Conservation (phyloP, 176 grass and related monocot genomes). For the Musa itinerans region DNA sequence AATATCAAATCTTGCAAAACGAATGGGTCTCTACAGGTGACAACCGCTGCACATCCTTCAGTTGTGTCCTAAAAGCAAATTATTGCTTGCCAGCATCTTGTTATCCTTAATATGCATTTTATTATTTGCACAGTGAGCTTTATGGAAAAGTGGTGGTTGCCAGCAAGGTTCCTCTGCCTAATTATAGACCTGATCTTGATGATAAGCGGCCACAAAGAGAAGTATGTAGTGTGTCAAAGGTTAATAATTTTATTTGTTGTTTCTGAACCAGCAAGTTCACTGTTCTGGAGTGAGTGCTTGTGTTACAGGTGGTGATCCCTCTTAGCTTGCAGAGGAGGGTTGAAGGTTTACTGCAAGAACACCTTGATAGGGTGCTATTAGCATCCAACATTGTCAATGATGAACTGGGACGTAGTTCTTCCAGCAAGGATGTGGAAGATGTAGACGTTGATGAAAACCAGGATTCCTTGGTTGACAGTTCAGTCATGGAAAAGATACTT, state of each 20-base stretch:
- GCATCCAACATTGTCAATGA: constrained; percentile 27
- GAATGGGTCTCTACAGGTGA: constrained; percentile 86
- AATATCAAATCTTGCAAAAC: constrained; percentile 68
- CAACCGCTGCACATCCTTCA: background rate
- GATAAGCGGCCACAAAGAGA: constrained; percentile 92
- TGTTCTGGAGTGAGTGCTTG: constrained; percentile 10
- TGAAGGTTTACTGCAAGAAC: constrained; percentile 74
- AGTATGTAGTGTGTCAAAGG: constrained; percentile 22
- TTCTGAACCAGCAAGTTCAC: constrained; percentile 13
- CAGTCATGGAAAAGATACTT: constrained; percentile 92
- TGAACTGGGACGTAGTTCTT: constrained; percentile 21
- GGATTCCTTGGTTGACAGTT: constrained; percentile 55
- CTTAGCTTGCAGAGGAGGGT: constrained; percentile 94
- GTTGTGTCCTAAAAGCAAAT: background rate
- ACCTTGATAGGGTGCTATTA: constrained; percentile 56
- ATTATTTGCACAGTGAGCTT: constrained; percentile 44
- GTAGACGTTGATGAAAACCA: constrained; percentile 45
- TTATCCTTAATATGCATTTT: constrained; percentile 6
- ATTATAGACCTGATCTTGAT: constrained; percentile 87
- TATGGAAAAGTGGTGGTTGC: constrained; percentile 90
- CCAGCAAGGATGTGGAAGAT: constrained; percentile 26
- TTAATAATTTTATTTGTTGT: background rate
- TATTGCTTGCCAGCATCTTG: constrained; percentile 2
- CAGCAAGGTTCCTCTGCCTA: constrained; percentile 86
- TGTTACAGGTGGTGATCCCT: constrained; percentile 70